Conservation (phyloP, 768 basidiomycete species). For the Russula sp. region DNA sequence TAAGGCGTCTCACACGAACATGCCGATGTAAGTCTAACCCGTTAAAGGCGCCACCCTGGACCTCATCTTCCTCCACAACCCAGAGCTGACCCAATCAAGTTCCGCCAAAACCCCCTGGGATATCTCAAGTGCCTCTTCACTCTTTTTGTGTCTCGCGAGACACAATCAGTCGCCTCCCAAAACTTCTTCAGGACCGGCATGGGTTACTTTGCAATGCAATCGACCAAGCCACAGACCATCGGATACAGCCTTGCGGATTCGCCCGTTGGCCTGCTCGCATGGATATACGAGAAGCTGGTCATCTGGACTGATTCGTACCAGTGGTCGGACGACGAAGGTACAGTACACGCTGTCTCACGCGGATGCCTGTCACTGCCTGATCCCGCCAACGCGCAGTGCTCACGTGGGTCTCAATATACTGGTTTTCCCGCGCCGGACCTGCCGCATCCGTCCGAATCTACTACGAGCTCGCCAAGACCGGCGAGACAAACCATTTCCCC, state of each 20-base stretch:
- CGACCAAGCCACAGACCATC: constrained; percentile 32
- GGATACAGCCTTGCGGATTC: constrained; percentile 53
- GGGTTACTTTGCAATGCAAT: constrained; percentile 33
- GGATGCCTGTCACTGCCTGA: background rate
- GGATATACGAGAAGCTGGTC: constrained; percentile 36
- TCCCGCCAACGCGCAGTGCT: constrained; percentile 25
- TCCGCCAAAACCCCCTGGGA: constrained; percentile 26
- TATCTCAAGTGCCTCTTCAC: constrained; percentile 30
- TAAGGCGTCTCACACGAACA: constrained; percentile 34
- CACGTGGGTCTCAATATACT: constrained; percentile 35
- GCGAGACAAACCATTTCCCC: background rate
- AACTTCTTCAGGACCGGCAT: constrained; percentile 26
- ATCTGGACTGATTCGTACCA: constrained; percentile 41
- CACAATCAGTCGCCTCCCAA: constrained; percentile 23
- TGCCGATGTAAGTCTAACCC: constrained; percentile 26
- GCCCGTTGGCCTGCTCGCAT: constrained; percentile 42
- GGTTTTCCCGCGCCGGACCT: constrained; percentile 34
- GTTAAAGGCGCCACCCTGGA: background rate
- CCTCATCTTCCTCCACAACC: background rate
- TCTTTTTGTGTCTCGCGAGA: constrained; percentile 30
- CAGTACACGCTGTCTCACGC: too few relatives aligned
- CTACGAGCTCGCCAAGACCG: constrained; percentile 26
- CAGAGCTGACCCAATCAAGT: background rate
- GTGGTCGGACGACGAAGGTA: constrained; percentile 57
- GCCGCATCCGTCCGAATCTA: constrained; percentile 31